Conservation (phyloP, 441 rosid genomes). For the Rhodomyrtus psidioides region DNA sequence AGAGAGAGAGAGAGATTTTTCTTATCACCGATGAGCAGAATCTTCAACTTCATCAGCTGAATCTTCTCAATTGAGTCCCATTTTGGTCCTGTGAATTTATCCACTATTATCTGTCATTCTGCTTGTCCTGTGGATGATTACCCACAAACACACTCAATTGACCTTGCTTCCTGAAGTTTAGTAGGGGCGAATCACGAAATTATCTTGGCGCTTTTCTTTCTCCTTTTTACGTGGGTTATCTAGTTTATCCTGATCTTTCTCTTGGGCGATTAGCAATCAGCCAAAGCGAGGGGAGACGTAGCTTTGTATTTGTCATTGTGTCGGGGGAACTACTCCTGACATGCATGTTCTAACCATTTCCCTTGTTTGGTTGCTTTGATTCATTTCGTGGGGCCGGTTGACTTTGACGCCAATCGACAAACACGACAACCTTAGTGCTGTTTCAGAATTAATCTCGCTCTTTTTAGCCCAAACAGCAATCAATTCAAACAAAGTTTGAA, state of each 20-base stretch:
- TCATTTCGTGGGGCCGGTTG: neutral
- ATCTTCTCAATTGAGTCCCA: neutral
- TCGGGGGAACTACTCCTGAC: neutral
- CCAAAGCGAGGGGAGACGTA: neutral
- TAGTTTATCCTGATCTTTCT: neutral
- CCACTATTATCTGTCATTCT: neutral
- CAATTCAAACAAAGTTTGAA: neutral
- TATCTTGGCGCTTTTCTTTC: neutral
- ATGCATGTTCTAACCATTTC: neutral
- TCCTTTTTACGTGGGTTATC: neutral
- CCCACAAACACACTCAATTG: neutral
- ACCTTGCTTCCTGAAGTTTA: neutral
- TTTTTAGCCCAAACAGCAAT: neutral
- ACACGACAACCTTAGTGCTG: neutral
- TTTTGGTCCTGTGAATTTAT: neutral
- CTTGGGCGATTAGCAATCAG: neutral
- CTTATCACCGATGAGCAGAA: neutral
- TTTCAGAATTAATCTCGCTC: neutral
- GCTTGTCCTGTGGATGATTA: neutral
- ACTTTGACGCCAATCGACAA: neutral
- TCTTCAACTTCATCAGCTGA: neutral
- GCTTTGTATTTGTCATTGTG: neutral
- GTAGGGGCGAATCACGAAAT: neutral
- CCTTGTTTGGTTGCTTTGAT: neutral
- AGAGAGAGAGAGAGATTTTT: too few relatives aligned